A percentile compares a stretch with the other conserved stretches of the same genome.
These are phyloP conservation scores for Leishmania tropica DNA, from an alignment of 208 protist species.

Conservation along the genomic window DNA sequence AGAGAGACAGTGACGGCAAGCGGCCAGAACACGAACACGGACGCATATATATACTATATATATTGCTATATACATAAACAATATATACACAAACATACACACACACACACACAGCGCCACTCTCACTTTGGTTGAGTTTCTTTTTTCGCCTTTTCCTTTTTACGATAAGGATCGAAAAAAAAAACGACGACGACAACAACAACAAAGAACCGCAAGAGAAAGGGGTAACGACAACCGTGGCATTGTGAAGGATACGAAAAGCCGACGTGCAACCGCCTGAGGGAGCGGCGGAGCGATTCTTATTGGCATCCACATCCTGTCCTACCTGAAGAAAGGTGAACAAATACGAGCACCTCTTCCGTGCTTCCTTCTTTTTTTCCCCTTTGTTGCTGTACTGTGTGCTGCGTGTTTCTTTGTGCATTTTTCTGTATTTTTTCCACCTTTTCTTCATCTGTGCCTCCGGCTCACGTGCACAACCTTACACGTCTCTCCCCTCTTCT, in stretches of 20 bases:
- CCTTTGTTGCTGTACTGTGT: neutral
- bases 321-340: neutral
- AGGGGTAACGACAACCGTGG: neutral
- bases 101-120: too few relatives aligned
- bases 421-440: neutral
- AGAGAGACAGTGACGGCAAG: too few relatives aligned
- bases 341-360: neutral
- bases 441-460: conserved; percentile 14
- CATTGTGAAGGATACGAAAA: neutral
- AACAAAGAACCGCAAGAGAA: neutral
- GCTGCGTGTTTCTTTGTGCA: conserved; percentile 16
- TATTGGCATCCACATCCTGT: neutral
- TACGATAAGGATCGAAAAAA: neutral
- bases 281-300: neutral
- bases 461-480: conserved; percentile 1
- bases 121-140: neutral
- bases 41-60: too few relatives aligned
- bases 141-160: conserved; percentile 13
- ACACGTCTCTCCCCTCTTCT: neutral
- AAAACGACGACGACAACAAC: neutral
- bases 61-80: too few relatives aligned
- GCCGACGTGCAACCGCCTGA: neutral
- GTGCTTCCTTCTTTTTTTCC: neutral
- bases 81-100: too few relatives aligned
- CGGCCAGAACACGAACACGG: too few relatives aligned